Conservation (phyloP, 179 eudicot species). For the Drosera spatulata region DNA sequence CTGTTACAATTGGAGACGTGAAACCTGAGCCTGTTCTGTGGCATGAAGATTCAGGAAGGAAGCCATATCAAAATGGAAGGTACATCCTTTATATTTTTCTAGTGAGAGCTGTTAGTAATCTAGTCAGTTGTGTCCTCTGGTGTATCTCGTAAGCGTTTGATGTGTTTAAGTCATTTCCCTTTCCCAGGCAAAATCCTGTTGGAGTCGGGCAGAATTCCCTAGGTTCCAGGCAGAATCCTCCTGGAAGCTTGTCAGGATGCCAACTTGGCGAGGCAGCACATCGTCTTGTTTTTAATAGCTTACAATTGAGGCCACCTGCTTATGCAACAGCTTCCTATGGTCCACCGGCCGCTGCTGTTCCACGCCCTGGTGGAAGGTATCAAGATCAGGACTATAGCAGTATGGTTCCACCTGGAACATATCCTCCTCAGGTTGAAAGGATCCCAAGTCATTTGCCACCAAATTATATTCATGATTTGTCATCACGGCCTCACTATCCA, state of each 20-base stretch:
- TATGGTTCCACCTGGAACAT: conserved; percentile 10
- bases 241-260: conserved; percentile 53
- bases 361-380: conserved; percentile 16
- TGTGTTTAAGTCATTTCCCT: too few relatives aligned
- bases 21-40: conserved; percentile 56
- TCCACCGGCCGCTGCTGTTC: conserved; percentile 4
- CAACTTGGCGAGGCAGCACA: conserved; percentile 91
- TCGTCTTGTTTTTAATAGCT: conserved; percentile 67
- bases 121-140: background rate
- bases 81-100: background rate
- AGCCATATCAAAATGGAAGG: conserved; percentile 44
- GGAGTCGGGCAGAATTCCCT: too few relatives aligned
- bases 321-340: conserved; percentile 9
- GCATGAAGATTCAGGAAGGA: conserved; percentile 65
- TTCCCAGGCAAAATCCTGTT: too few relatives aligned
- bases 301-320: conserved; percentile 27
- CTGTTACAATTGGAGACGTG: conserved; percentile 54
- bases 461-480: conserved; percentile 7
- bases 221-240: conserved; percentile 32
- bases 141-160: background rate
- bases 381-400: conserved; percentile 17
- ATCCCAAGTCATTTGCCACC: conserved; percentile 14
- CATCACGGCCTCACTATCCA: conserved; percentile 18
- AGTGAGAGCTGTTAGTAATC: background rate
- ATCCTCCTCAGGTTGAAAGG: conserved; percentile 12